These are phyloP conservation scores for Globisporangium iwayamae DNA, from an alignment of 352 stramenopile genomes.

Conservation along the genomic window DNA sequence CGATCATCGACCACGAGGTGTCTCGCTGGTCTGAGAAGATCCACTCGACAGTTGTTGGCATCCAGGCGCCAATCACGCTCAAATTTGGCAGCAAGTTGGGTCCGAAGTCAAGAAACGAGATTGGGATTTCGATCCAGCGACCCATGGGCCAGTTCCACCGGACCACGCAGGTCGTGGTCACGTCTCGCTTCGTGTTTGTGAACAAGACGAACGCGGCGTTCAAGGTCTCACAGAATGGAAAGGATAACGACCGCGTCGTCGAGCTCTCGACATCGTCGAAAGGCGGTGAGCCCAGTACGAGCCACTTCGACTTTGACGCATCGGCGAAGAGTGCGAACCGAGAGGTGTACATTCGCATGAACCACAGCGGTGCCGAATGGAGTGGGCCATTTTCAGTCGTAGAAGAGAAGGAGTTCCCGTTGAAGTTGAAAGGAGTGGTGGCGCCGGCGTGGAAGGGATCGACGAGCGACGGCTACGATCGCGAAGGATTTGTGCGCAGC, in stretches of 20 bases:
- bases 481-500: slow-evolving; percentile 42
- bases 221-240: slow-evolving; percentile 68
- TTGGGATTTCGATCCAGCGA: slow-evolving; percentile 85
- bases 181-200: slow-evolving; percentile 83
- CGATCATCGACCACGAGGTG: slow-evolving; percentile 79
- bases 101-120: slow-evolving; percentile 64
- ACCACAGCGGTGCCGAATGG: slow-evolving; percentile 71
- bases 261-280: slow-evolving; percentile 43
- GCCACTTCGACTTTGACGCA: slow-evolving; percentile 73
- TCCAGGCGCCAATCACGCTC: slow-evolving; percentile 76
- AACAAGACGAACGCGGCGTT: slow-evolving; percentile 79
- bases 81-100: slow-evolving; percentile 73
- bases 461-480: slow-evolving; percentile 29
- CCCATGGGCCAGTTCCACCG: slow-evolving; percentile 84
- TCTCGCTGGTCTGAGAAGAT: slow-evolving; percentile 87
- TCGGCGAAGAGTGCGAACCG: slow-evolving; percentile 47
- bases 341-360: slow-evolving; percentile 72
- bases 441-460: slow-evolving; percentile 42
- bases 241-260: slow-evolving; percentile 57
- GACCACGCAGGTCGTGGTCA: slow-evolving; percentile 84
- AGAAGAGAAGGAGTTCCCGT: slow-evolving; percentile 83
- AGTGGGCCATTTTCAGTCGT: slow-evolving; percentile 77
- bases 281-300: slow-evolving; percentile 30
- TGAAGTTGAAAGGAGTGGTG: slow-evolving; percentile 68
- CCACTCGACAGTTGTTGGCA: slow-evolving; percentile 78